phyloP scores from a whole-genome alignment of 306 rosid species.

The Trifolium repens region DNA sequence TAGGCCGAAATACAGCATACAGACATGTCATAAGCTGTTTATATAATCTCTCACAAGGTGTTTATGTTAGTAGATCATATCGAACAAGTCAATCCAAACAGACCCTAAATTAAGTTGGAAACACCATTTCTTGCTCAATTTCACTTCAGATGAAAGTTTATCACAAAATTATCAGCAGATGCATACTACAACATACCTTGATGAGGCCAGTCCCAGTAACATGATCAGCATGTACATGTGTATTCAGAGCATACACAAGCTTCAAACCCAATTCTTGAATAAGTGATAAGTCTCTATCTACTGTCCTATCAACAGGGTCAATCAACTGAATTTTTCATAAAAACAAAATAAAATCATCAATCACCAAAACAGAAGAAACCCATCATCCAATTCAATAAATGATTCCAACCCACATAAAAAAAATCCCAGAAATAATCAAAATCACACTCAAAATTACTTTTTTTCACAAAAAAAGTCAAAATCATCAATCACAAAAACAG shows the following conservation, averaged over 20 bases:
- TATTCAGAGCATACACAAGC: constrained; percentile 83
- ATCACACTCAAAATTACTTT: background rate
- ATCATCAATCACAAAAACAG: constrained; percentile 6
- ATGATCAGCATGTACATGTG: constrained; percentile 99
- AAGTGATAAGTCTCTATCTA: constrained; percentile 85
- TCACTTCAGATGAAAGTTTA: background rate
- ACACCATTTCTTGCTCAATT: background rate
- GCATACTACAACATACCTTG: constrained; percentile 54
- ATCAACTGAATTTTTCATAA: constrained; percentile 68
- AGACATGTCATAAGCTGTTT: background rate
- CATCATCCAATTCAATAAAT: constrained; percentile 32
- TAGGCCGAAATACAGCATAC: background rate
- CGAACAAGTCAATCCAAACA: background rate
- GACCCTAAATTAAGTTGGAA: constrained; percentile 4
- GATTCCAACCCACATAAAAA: constrained; percentile 21
- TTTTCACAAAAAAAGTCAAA: constrained; percentile 2
- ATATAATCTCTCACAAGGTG: background rate
- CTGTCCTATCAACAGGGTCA: constrained; percentile 92
- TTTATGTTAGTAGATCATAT: background rate
- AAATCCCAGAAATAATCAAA: constrained; percentile 11
- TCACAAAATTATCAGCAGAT: background rate
- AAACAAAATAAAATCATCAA: background rate
- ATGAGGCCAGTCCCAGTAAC: constrained; percentile 91
- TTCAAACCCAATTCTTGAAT: constrained; percentile 73
- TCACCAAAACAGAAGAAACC: constrained; percentile 13